Base-by-base conservation (phyloP, 192 early-diverging fungal species). In the Chytriomyces sp. region DNA sequence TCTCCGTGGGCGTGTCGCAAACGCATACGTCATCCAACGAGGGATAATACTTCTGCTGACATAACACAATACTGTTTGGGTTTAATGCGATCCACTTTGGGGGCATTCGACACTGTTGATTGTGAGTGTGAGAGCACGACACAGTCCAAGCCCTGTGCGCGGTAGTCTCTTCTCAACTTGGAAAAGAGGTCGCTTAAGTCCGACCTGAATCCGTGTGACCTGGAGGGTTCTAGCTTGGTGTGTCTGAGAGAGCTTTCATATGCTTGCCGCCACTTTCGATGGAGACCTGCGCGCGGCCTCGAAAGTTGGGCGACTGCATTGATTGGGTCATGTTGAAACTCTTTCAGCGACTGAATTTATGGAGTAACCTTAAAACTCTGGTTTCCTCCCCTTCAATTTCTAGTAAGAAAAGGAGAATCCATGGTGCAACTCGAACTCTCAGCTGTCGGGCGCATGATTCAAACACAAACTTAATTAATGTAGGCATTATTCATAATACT, bases 171-270 rank as follows among this genome's bases (percentile, higher is more conserved):
- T 5, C 25, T 37, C 6, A 14, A 1, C 65, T 68, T n/a, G n/a
- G n/a, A 32, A 39, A 68, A 68, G 31, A 68, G 7, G 30, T 34
- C 52, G n/a, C 33, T 55, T 32, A 68, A 55, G 26, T 44, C 52
- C 17, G 31, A 36, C 52, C 55, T 68, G 28, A 68, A 36, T 6
- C 65, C 65, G 28, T 68, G 65, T 0, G 65, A 52, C 38, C 39
- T 30, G 26, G 33, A 3, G 31, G 65, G 31, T 1, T 10, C 12
- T 56, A 52, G 65, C 17, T 52, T 2, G 32, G 30, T 32, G 53
- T 14, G 17, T 44, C 7, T 26, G 65, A 68, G 12, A 55, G 1
- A 34, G 26, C 52, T 25, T 55, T 22, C 26, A 34, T 34, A 8
- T 38, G 62, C 6, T 8, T 61, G 59, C 59, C 38, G 8, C 8